Percentiles rank a stretch among this genome's conserved stretches.
Conservation (phyloP, 2,329 filamentous ascomycete genomes). For the Fusarium sp. region DNA sequence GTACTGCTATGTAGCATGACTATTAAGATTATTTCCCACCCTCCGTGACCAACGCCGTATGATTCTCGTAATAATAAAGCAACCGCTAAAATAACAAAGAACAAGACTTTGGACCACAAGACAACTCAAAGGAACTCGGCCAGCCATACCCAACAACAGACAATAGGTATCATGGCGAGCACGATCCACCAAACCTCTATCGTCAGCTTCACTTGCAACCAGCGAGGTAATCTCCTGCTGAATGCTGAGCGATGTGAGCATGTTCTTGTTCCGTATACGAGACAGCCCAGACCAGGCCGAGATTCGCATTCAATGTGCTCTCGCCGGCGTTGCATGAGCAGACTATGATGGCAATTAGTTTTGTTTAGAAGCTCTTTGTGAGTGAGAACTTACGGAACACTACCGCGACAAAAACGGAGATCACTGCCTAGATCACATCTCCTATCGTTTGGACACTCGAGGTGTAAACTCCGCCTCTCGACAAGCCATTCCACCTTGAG, state of each 20-base stretch:
- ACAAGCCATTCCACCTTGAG: conserved; percentile 78
- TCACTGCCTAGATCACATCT: conserved; percentile 70
- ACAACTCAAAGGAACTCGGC: conserved; percentile 33
- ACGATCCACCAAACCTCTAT: conserved; percentile 63
- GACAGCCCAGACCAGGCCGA: conserved; percentile 65
- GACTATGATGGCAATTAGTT: conserved; percentile 47
- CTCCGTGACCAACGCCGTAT: background rate
- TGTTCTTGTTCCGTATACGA: conserved; percentile 62
- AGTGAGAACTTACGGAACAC: conserved; percentile 62
- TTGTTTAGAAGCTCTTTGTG: background rate
- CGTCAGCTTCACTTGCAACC: conserved; percentile 58
- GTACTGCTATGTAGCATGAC: background rate
- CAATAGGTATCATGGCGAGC: conserved; percentile 55
- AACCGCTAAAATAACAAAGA: background rate
- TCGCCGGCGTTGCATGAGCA: conserved; percentile 69
- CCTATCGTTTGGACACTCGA: conserved; percentile 72
- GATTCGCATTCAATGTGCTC: conserved; percentile 72
- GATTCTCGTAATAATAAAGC: background rate
- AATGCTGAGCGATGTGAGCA: conserved; percentile 59
- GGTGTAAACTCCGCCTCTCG: conserved; percentile 69
- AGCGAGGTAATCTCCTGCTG: conserved; percentile 60
- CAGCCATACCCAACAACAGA: conserved; percentile 54
- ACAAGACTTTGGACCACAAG: background rate
- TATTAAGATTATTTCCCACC: background rate
- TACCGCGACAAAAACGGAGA: conserved; percentile 69